phyloP scores from a whole-genome alignment of 352 stramenopile species.

The Globisporangium splendens region DNA sequence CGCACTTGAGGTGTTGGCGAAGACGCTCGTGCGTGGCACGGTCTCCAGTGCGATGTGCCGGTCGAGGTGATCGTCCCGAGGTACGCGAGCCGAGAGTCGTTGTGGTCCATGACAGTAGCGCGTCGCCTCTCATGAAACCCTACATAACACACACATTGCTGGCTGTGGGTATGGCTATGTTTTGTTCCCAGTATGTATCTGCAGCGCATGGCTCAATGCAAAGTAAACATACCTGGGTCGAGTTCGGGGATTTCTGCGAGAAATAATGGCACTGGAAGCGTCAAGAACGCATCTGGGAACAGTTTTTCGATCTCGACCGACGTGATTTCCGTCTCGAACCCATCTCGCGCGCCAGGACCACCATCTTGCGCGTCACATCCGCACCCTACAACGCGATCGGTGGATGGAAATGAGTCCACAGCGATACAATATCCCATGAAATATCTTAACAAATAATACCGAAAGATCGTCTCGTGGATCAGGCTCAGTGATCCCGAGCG shows the following conservation, averaged over 20 bases:
- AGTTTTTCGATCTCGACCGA: slow-evolving; percentile 39
- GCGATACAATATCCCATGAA: no score
- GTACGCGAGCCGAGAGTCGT: slow-evolving; percentile 44
- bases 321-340: slow-evolving; percentile 28
- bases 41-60: slow-evolving; percentile 35
- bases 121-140: not conserved
- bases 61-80: slow-evolving; percentile 41
- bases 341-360: slow-evolving; percentile 62
- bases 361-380: slow-evolving; percentile 65
- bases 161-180: not conserved
- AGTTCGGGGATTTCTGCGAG: slow-evolving; percentile 33
- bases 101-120: not conserved
- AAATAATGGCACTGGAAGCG: slow-evolving; percentile 49
- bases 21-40: slow-evolving; percentile 22
- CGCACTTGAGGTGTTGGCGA: slow-evolving; percentile 30
- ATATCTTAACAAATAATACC: slow-evolving; percentile 1
- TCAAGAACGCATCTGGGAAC: slow-evolving; percentile 35
- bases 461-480: slow-evolving; percentile 66
- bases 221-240: slow-evolving; percentile 23
- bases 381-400: slow-evolving; percentile 28
- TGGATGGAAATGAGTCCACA: not conserved
- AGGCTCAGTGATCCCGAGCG: slow-evolving; percentile 58
- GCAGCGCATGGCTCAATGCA: not conserved
- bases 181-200: not conserved
- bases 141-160: not conserved